Evolutionary conservation across 2,329 filamentous ascomycete species (phyloP), one percentile per base, ranked within the genome.

Genomic region (Daldinia sp.): DNA sequence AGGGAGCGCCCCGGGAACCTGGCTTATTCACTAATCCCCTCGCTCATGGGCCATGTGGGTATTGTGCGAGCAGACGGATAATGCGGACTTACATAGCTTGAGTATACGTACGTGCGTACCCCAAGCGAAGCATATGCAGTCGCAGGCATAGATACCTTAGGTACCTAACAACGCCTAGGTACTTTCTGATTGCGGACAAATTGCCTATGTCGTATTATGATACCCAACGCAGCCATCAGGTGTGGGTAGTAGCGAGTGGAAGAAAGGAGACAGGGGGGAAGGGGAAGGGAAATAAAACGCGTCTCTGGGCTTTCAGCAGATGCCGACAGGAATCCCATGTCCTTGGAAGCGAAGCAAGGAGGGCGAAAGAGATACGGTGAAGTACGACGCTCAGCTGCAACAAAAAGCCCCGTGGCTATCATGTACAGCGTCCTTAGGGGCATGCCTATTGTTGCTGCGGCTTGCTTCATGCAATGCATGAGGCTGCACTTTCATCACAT

Each of bases 381-480:
- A 26, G 54, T 64, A 61, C 59, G 51, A 53, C 63, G 48, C 53
- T 60, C 62, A 41, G 65, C 60, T 68, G 69, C 57, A 69, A 64
- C 63, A 60, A 20, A 63, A 57, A 26, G 18, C 44, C 48, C 42
- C 42, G 20, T 60, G 33, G 26, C n/a, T 57, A 39, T 62, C 60
- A 63, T 62, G 55, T 28, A 39, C 51, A 37, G 51, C 33, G n/a
- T 54, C 18, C 33, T n/a, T 23, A 54, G 26, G 28, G 23, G 46
- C 9, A 54, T 20, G 18, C 30, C 42, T 59, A 37, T 37, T 56
- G 33, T 18, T 63, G 41, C 26, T 67, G 10, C 55, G 39, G 35
- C 26, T 60, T 62, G 60, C 59, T 65, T 67, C 54, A 65, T 65
- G 65, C 60, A 63, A 70, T 70, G 68, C 68, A 70, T 12, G 48